Conservation (phyloP, 2,329 filamentous ascomycete species). For the Pseudogymnoascus sp. region DNA sequence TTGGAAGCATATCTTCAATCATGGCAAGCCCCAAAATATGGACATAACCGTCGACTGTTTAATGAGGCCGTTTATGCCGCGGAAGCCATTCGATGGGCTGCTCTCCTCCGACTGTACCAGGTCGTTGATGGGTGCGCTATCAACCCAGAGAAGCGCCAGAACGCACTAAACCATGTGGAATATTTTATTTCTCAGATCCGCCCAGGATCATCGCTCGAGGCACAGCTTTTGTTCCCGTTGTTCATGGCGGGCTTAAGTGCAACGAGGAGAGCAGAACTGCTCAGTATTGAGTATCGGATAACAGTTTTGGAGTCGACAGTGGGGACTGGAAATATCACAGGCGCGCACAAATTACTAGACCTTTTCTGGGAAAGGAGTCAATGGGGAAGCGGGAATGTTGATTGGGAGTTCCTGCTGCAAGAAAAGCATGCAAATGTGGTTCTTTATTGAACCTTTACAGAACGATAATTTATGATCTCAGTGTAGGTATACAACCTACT, state of each 20-base stretch:
- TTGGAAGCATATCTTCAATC: constrained; percentile 2
- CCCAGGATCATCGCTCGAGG: constrained; percentile 10
- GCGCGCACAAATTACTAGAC: constrained; percentile 9
- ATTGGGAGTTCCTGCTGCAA: constrained; percentile 9
- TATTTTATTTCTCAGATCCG: constrained; percentile 10
- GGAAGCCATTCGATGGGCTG: constrained; percentile 12
- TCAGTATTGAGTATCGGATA: constrained; percentile 10
- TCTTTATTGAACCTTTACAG: not conserved
- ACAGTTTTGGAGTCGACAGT: constrained; percentile 11
- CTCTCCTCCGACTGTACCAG: constrained; percentile 12
- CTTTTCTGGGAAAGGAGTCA: constrained; percentile 1
- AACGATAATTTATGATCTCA: not conserved
- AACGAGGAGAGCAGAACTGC: constrained; percentile 5
- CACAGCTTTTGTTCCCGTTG: constrained; percentile 10
- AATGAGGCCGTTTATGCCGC: constrained; percentile 10
- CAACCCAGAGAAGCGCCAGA: not conserved
- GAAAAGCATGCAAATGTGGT: not conserved
- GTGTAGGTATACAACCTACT: not conserved
- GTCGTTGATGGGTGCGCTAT: constrained; percentile 12
- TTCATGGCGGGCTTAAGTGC: constrained; percentile 11
- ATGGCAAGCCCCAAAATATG: not conserved
- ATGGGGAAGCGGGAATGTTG: not conserved
- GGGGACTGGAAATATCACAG: constrained; percentile 6
- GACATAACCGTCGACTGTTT: not conserved
- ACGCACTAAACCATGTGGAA: constrained; percentile 1